Conservation (phyloP, 441 rosid genomes). For the Croton laevigatus region DNA sequence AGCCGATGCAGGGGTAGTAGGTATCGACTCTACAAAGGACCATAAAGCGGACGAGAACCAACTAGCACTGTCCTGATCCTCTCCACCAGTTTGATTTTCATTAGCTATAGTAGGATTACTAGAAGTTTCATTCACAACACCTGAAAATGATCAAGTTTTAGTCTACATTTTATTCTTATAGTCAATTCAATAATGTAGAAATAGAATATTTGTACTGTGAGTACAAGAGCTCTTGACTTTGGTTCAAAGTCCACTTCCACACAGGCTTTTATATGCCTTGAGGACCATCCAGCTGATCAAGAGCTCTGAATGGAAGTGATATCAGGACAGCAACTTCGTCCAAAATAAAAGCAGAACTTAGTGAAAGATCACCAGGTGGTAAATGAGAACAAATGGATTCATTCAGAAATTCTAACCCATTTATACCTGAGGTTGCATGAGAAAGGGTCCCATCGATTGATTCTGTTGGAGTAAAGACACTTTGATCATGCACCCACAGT, state of each 20-base stretch:
- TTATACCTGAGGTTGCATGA: constrained; percentile 56
- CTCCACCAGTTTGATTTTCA: constrained; percentile 34
- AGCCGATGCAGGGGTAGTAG: constrained; percentile 81
- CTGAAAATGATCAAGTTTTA: constrained; percentile 42
- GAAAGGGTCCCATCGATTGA: constrained; percentile 25
- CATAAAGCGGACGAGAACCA: constrained; percentile 65
- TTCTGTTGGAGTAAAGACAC: constrained; percentile 27
- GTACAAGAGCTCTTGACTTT: constrained; percentile 42
- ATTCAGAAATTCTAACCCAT: constrained; percentile 17
- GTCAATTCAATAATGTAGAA: constrained; percentile 11
- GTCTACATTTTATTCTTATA: constrained; percentile 7
- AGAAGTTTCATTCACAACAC: constrained; percentile 27
- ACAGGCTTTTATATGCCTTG: constrained; percentile 29
- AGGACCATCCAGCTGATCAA: constrained; percentile 44
- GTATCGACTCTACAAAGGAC: constrained; percentile 78
- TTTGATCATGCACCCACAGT: constrained; percentile 46
- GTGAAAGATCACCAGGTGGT: constrained; percentile 20
- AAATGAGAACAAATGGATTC: constrained; percentile 13
- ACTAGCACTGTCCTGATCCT: constrained; percentile 35
- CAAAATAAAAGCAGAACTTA: constrained; percentile 28
- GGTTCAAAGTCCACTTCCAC: constrained; percentile 40
- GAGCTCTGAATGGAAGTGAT: constrained; percentile 47
- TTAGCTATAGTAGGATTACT: constrained; percentile 23
- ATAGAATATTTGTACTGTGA: constrained; percentile 33
- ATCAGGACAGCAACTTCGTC: constrained; percentile 37